Conservation (phyloP, 1,284 basidiomycete species). For the Heterobasidion annosum region DNA sequence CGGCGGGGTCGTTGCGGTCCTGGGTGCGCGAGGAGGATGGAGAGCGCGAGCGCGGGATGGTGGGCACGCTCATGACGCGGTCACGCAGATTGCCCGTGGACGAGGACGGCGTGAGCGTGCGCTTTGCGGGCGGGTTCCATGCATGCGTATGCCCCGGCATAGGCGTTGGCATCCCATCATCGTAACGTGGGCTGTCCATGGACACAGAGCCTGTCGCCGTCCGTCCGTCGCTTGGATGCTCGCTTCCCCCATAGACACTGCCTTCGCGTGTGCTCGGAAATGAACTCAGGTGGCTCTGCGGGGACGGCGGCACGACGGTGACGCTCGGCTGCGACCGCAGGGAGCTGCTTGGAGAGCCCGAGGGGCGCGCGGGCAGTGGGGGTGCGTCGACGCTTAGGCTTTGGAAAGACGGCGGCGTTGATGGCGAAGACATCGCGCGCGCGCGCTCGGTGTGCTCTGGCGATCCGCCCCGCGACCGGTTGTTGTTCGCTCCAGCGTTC, state of each 20-base stretch:
- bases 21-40: conserved; percentile 2
- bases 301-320: conserved; percentile 49
- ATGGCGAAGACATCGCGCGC: not conserved
- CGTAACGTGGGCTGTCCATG: conserved; percentile 12
- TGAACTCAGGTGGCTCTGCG: conserved; percentile 23
- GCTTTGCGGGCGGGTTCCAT: conserved; percentile 11
- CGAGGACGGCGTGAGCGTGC: conserved; percentile 24
- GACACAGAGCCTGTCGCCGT: conserved; percentile 8
- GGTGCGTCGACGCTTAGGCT: not conserved
- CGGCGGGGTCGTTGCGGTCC: conserved; percentile 2
- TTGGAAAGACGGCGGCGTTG: not conserved
- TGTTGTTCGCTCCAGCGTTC: not conserved
- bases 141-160: conserved; percentile 19
- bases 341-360: conserved; percentile 6
- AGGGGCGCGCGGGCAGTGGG: not conserved
- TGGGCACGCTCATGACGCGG: conserved; percentile 13
- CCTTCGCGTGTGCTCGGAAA: conserved; percentile 9
- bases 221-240: conserved; percentile 11
- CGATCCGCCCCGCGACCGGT: not conserved
- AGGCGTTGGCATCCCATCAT: conserved; percentile 19
- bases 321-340: conserved; percentile 32
- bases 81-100: conserved; percentile 30
- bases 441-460: not conserved
- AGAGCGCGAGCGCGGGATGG: conserved; percentile 7
- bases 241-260: conserved; percentile 1